These are phyloP conservation scores for Drosera spatulata DNA, from an alignment of 179 eudicot genomes.

Conservation along the genomic window DNA sequence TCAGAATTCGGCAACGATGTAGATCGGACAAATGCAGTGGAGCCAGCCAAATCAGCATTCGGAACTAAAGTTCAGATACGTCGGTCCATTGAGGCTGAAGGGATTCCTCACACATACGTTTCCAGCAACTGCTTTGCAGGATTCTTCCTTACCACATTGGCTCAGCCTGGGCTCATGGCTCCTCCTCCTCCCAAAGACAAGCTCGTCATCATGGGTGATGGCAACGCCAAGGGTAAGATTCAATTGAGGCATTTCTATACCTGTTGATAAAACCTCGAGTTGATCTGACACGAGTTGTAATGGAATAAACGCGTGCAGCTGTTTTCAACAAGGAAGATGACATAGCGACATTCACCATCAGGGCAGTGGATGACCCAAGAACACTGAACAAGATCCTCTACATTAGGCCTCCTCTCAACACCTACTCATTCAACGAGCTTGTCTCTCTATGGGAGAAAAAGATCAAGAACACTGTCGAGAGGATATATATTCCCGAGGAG, in stretches of 20 bases:
- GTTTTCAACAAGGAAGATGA: constrained; percentile 38
- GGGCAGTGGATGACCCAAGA: constrained; percentile 56
- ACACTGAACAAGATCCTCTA: constrained; percentile 49
- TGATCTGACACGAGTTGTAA: too few species aligned
- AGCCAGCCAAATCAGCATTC: constrained; percentile 44
- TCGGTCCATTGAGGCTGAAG: constrained; percentile 42
- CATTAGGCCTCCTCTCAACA: constrained; percentile 37
- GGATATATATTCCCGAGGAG: constrained; percentile 29
- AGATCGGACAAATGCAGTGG: constrained; percentile 46
- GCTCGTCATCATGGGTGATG: constrained; percentile 59
- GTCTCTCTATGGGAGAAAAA: constrained; percentile 55
- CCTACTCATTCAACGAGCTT: constrained; percentile 41
- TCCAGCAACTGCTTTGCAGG: constrained; percentile 46
- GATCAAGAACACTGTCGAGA: constrained; percentile 33
- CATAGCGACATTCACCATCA: constrained; percentile 45
- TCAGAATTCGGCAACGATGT: constrained; percentile 18
- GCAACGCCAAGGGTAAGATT: constrained; percentile 54
- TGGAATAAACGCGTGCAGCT: constrained; percentile 10
- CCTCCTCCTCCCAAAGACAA: constrained; percentile 71
- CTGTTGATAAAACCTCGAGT: too few species aligned
- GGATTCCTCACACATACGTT: constrained; percentile 49
- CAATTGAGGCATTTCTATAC: too few species aligned
- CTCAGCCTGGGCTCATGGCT: constrained; percentile 46
- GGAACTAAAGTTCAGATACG: constrained; percentile 33
- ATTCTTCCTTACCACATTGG: constrained; percentile 41